phyloP scores from a whole-genome alignment of 2,329 filamentous ascomycete genomes.

The Epichloe amarillans region DNA sequence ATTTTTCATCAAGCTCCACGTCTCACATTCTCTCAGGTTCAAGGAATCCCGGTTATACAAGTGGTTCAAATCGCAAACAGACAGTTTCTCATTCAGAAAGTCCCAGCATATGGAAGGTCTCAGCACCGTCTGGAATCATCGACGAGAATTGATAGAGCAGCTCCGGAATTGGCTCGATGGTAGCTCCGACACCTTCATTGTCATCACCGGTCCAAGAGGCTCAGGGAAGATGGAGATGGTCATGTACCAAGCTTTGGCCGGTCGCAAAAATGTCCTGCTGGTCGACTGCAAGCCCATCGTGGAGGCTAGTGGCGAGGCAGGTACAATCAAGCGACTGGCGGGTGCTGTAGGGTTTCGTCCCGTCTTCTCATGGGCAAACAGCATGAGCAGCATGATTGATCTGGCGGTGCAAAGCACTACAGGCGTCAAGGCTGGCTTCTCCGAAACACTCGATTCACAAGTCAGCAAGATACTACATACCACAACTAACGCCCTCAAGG shows the following conservation, averaged over 20 bases:
- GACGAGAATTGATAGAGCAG: slow-evolving; percentile 67
- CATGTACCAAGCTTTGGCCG: slow-evolving; percentile 67
- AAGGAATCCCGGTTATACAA: slow-evolving; percentile 60
- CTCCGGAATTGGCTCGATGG: slow-evolving; percentile 79
- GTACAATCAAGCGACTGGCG: slow-evolving; percentile 72
- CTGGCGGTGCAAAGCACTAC: slow-evolving; percentile 88
- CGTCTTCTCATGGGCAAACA: slow-evolving; percentile 95
- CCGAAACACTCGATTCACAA: slow-evolving; percentile 81
- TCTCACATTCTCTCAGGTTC: slow-evolving; percentile 64
- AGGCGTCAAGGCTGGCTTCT: slow-evolving; percentile 87
- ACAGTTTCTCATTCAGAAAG: slow-evolving; percentile 51
- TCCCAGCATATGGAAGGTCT: slow-evolving; percentile 55
- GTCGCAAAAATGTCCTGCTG: slow-evolving; percentile 63
- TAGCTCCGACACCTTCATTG: slow-evolving; percentile 80
- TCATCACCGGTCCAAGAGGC: slow-evolving; percentile 82
- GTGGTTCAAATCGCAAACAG: slow-evolving; percentile 57
- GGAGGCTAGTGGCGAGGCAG: slow-evolving; percentile 76
- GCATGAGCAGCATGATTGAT: slow-evolving; percentile 80
- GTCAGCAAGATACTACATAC: slow-evolving; percentile 81
- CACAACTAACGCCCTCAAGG: slow-evolving; percentile 63
- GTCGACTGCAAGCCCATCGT: slow-evolving; percentile 91
- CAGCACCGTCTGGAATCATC: slow-evolving; percentile 75
- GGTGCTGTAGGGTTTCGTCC: slow-evolving; percentile 78
- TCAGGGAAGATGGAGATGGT: slow-evolving; percentile 85
- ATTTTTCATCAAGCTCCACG: slow-evolving; percentile 80